Evolutionary conservation across 2,329 filamentous ascomycete species (phyloP).

Genomic region (Aspergillus tamarii): DNA sequence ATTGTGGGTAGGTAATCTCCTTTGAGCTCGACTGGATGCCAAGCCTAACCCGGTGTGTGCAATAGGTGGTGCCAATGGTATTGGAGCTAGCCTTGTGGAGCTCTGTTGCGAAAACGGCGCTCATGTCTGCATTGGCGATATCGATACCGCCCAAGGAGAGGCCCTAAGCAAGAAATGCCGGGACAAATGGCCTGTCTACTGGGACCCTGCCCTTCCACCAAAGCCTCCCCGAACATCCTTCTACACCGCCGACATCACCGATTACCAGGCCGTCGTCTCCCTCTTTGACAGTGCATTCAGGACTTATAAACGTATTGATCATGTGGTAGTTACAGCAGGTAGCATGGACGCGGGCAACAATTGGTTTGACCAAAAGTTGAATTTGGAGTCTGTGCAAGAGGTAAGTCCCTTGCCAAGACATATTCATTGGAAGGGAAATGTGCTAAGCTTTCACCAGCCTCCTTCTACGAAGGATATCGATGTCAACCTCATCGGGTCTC

Average conservation of each 20-base stretch:
- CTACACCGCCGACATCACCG: conserved; percentile 49
- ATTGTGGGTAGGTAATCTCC: conserved; percentile 19
- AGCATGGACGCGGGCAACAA: conserved; percentile 47
- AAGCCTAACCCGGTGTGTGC: background rate
- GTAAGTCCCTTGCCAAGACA: conserved; percentile 25
- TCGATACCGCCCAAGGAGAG: conserved; percentile 38
- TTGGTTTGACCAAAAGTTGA: conserved; percentile 51
- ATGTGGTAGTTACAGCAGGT: conserved; percentile 54
- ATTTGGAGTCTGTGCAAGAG: conserved; percentile 47
- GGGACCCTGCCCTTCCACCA: conserved; percentile 19
- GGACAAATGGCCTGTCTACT: conserved; percentile 21
- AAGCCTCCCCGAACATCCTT: conserved; percentile 38
- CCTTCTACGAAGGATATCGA: conserved; percentile 46
- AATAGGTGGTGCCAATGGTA: conserved; percentile 49
- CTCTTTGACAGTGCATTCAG: conserved; percentile 52
- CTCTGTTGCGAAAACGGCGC: conserved; percentile 44
- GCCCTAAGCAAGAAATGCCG: conserved; percentile 27
- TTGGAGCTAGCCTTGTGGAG: conserved; percentile 47
- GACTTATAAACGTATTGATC: conserved; percentile 52
- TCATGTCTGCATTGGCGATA: conserved; percentile 50
- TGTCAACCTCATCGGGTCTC: conserved; percentile 52
- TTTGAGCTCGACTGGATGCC: background rate
- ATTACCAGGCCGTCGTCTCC: conserved; percentile 50
- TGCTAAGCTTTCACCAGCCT: conserved; percentile 24
- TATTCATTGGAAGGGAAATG: background rate